These are phyloP conservation scores for Laguncularia racemosa DNA, from an alignment of 345 rosid genomes.

Conservation along the genomic window DNA sequence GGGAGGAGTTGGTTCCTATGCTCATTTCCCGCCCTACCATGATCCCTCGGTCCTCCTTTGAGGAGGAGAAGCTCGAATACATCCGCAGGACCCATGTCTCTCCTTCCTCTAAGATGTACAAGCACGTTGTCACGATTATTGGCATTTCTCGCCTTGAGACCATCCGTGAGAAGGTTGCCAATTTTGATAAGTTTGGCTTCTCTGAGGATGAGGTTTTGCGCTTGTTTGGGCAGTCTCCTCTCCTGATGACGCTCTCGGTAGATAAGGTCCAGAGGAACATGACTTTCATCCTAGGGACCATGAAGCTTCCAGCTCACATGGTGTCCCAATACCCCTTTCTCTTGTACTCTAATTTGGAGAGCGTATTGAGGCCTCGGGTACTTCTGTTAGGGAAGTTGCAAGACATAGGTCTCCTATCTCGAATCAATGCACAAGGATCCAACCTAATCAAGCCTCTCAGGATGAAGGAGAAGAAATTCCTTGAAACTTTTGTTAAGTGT, in stretches of 20 bases:
- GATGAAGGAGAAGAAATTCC: constrained; percentile 59
- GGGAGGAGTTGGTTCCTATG: constrained; percentile 45
- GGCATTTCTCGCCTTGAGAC: constrained; percentile 71
- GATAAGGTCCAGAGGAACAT: constrained; percentile 86
- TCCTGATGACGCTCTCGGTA: constrained; percentile 50
- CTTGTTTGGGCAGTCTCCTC: constrained; percentile 50
- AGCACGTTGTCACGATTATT: constrained; percentile 49
- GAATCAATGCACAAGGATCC: constrained; percentile 21
- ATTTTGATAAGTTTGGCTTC: constrained; percentile 67
- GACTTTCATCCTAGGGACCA: constrained; percentile 61
- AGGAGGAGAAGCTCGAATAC: constrained; percentile 52
- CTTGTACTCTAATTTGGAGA: constrained; percentile 48
- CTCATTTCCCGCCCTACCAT: constrained; percentile 61
- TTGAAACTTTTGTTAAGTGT: constrained; percentile 47
- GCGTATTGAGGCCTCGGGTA: constrained; percentile 49
- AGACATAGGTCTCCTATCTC: constrained; percentile 55
- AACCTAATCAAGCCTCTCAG: constrained; percentile 40
- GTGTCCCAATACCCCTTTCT: constrained; percentile 45
- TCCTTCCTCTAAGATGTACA: constrained; percentile 58
- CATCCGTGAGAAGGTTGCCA: constrained; percentile 52
- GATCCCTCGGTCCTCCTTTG: constrained; percentile 59
- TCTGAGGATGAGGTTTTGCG: constrained; percentile 59
- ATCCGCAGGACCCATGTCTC: constrained; percentile 48
- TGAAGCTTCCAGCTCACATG: constrained; percentile 49
- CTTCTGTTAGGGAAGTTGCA: constrained; percentile 44